Base-by-base conservation (phyloP, 371 early-diverging fungal species). In the Circinella umbellata region DNA sequence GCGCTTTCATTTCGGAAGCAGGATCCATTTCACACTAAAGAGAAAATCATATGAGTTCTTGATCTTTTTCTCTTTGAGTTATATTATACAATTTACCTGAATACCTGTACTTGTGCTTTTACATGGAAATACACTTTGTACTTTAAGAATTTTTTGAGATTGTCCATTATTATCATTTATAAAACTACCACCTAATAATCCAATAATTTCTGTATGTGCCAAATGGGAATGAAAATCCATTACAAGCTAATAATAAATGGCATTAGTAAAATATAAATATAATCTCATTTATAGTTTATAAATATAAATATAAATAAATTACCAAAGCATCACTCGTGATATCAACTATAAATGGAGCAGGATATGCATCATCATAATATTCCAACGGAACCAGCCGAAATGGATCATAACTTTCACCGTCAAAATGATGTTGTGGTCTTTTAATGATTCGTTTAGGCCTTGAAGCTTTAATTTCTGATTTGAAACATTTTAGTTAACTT, bases 211-310 rank as follows among this genome's bases (percentile, higher is more conserved):
- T 3, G 94, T 92, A 47, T 90, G 84, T 53, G 92, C 89, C 72
- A 95, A 70, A 74, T 95, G 94, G 17, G 95, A 83, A 72, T 95
- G 96, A 66, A 95, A 89, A 70, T 95, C 95, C 93, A 95, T 94
- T 4, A 93, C 83, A 37, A 92, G 81, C 92, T 90, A 76, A 17
- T n/a, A 51, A 42, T 35, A 47, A 39, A 13, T 17, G 18, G 14
- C 15, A 27, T 46, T 0, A 20, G 47, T 8, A 4, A 13, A 0
- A 39, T 36, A 39, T 27, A 18, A 27, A 57, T 4, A 14, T 49
- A 18, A 8, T 38, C 20, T 37, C 9, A 51, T 55, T 55, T 6
- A 42, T 11, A 42, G 6, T 9, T 9, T 42, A 42, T 42, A 1
- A 6, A 1, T 11, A 42, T 11, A 59, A 37, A 36, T 37, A 64